A percentile compares a stretch with the other conserved stretches of the same genome.
Conservation (phyloP, 1,139 yeast species). For the Williopsis jadinii region DNA sequence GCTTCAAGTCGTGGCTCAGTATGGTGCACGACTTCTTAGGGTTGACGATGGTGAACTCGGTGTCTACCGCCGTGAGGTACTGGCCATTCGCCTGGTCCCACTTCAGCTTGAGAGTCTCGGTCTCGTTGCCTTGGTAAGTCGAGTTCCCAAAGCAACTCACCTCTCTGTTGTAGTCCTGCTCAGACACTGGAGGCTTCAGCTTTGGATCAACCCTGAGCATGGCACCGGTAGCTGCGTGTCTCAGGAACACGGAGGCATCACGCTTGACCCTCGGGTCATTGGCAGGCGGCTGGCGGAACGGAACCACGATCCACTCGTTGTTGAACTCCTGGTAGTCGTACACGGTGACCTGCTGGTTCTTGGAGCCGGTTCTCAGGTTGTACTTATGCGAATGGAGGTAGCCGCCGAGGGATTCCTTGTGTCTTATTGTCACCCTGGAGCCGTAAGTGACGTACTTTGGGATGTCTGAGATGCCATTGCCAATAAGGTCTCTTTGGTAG, state of each 20-base stretch:
- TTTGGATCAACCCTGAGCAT: conserved; percentile 46
- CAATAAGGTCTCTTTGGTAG: conserved; percentile 47
- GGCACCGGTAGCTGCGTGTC: conserved; percentile 55
- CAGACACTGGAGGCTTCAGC: conserved; percentile 68
- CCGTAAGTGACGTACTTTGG: conserved; percentile 55
- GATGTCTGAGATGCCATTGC: conserved; percentile 33
- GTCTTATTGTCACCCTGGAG: conserved; percentile 60
- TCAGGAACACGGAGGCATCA: conserved; percentile 48
- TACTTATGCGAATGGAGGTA: conserved; percentile 64
- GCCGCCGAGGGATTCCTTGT: conserved; percentile 47
- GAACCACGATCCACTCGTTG: conserved; percentile 65
- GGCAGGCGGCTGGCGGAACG: conserved; percentile 18
- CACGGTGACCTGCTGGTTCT: conserved; percentile 64
- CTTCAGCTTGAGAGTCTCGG: conserved; percentile 46
- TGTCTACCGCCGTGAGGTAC: conserved; percentile 15
- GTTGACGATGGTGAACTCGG: conserved; percentile 48
- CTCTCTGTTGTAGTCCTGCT: conserved; percentile 72
- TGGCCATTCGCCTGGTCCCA: conserved; percentile 18
- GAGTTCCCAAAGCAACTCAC: conserved; percentile 58
- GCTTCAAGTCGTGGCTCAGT: conserved; percentile 50
- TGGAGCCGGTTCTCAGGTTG: conserved; percentile 46
- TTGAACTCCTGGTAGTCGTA: conserved; percentile 45
- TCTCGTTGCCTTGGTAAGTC: conserved; percentile 39
- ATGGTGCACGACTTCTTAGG: conserved; percentile 54
- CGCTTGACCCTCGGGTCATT: conserved; percentile 34